phyloP scores from a whole-genome alignment of 257 asterid genomes.

The Ballota nigra region DNA sequence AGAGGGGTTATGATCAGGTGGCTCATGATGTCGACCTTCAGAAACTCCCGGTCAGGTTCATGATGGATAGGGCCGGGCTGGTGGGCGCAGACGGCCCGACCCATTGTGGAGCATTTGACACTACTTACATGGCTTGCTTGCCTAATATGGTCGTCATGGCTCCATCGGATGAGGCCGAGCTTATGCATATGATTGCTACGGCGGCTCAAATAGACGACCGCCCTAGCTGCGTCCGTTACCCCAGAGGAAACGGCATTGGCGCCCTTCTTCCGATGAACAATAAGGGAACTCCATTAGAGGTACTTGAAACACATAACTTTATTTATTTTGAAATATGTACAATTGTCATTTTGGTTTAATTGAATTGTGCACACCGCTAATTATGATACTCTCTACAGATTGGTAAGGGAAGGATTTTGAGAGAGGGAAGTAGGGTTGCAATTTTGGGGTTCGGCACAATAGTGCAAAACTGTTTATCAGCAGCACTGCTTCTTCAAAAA shows the following conservation, averaged over 20 bases:
- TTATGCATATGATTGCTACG: slow-evolving; percentile 71
- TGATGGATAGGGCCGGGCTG: slow-evolving; percentile 71
- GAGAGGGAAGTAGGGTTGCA: slow-evolving; percentile 37
- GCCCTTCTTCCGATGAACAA: slow-evolving; percentile 41
- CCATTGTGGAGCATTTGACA: slow-evolving; percentile 45
- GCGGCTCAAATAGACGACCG: slow-evolving; percentile 57
- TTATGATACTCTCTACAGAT: slow-evolving; percentile 11
- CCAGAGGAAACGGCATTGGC: slow-evolving; percentile 74
- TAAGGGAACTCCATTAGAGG: slow-evolving; percentile 70
- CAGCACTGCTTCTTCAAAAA: slow-evolving; percentile 30
- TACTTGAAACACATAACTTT: too few relatives aligned
- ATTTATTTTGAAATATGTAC: too few relatives aligned
- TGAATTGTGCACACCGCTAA: too few relatives aligned
- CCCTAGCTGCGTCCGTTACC: slow-evolving; percentile 64
- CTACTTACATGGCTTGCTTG: slow-evolving; percentile 65
- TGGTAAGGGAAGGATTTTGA: slow-evolving; percentile 41
- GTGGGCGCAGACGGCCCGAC: slow-evolving; percentile 63
- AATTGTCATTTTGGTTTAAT: too few relatives aligned
- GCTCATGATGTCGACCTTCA: slow-evolving; percentile 77
- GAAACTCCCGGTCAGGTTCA: slow-evolving; percentile 59
- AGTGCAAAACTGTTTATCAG: slow-evolving; percentile 40
- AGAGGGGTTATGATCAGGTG: slow-evolving; percentile 76
- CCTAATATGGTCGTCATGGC: slow-evolving; percentile 86
- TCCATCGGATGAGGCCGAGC: slow-evolving; percentile 68
- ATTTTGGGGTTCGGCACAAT: slow-evolving; percentile 47